phyloP scores from a whole-genome alignment of 2,329 filamentous ascomycete species.

The Alternaria atra region DNA sequence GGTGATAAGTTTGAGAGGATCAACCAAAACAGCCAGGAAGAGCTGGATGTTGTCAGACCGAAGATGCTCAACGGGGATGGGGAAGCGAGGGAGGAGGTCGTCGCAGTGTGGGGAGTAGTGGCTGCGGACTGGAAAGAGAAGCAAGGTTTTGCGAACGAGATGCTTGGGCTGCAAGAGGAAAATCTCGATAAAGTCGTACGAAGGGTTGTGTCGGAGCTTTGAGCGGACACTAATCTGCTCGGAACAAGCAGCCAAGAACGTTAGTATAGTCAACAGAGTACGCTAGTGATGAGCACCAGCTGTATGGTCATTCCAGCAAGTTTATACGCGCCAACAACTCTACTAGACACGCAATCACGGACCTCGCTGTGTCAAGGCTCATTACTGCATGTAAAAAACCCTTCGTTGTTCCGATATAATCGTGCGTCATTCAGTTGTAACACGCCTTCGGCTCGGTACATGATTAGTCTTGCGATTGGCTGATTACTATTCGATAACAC shows the following conservation, averaged over 20 bases:
- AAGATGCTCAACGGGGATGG: conserved; percentile 46
- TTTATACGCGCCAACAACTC: too few species aligned
- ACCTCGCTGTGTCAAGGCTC: background rate
- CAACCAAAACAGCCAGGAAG: conserved; percentile 48
- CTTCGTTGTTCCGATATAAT: too few species aligned
- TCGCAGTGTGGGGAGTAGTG: conserved; percentile 47
- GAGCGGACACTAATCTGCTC: background rate
- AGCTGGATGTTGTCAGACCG: conserved; percentile 34
- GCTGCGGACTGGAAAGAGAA: conserved; percentile 45
- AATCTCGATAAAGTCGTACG: conserved; percentile 42
- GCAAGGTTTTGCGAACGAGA: conserved; percentile 43
- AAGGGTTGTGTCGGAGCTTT: conserved; percentile 30
- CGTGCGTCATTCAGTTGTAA: too few species aligned
- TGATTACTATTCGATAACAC: too few species aligned
- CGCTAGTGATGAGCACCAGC: too few species aligned
- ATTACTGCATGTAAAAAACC: background rate
- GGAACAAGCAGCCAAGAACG: background rate
- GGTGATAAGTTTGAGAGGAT: conserved; percentile 61
- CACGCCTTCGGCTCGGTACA: too few species aligned
- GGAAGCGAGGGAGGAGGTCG: conserved; percentile 45
- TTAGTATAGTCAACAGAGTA: background rate
- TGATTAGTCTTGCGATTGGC: too few species aligned
- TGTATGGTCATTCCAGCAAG: too few species aligned
- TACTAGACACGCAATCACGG: background rate
- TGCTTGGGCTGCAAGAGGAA: conserved; percentile 45